Percentiles rank a stretch among this genome's conserved stretches.
Conservation (phyloP, 2,329 filamentous ascomycete species). For the Bertia moriformis region DNA sequence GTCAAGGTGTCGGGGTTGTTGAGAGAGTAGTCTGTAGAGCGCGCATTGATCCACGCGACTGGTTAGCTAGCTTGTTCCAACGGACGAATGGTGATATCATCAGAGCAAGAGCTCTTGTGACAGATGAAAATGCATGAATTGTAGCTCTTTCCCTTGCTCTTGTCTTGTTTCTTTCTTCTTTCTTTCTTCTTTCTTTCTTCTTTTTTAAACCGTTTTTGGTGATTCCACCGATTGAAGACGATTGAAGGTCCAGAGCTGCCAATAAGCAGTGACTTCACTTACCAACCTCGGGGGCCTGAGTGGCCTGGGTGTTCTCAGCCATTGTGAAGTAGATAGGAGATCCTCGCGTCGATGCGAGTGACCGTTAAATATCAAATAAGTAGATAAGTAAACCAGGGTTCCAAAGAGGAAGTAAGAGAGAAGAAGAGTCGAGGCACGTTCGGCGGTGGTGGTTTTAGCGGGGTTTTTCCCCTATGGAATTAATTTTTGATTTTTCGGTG, state of each 20-base stretch:
- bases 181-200: no score
- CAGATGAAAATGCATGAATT: no score
- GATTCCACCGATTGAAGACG: no score
- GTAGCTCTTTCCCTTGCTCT: no score
- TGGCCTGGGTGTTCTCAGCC: constrained; percentile 18
- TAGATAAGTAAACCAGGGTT: neutral
- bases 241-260: no score
- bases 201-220: no score
- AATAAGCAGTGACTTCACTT: constrained; percentile 14
- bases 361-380: neutral
- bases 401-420: neutral
- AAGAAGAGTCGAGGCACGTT: neutral
- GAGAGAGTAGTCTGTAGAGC: constrained; percentile 76
- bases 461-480: neutral
- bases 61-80: no score
- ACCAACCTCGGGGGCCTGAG: constrained; percentile 18
- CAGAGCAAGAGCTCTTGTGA: no score
- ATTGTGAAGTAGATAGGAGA: constrained; percentile 13
- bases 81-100: no score
- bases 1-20: constrained; percentile 89
- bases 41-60: no score
- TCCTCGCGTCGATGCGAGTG: neutral
- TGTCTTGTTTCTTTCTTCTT: no score
- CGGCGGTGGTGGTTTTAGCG: neutral
- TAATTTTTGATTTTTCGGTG: no score